Evolutionary conservation across 2,329 filamentous ascomycete species (phyloP), one percentile per base, ranked within the genome.

Genomic region (Aspergillus costaricaensis): DNA sequence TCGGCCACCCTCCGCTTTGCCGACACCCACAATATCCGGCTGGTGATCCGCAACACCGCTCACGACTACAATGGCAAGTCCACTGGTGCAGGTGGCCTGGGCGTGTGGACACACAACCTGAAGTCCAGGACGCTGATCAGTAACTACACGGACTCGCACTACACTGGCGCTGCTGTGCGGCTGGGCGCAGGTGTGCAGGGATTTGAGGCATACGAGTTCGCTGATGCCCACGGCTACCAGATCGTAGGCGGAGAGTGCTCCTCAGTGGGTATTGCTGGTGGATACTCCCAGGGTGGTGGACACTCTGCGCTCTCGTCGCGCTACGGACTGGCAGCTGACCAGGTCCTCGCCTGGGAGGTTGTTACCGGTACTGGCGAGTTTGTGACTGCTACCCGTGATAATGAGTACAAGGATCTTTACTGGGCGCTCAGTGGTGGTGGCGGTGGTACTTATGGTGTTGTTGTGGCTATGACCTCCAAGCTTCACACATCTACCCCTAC

Each of bases 71-170:
- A 81, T 36, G 88, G 87, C 43, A 83, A 85, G 44, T 86, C 83
- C 0, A 86, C 86, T 0, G 88, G 87, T n/a, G 82, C 81, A 21
- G 86, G 86, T 1, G 79, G 66, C 2, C 62, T 77, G 30, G 67
- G 59, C 2, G 63, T 76, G 27, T 76, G 73, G 69, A 76, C 65
- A 25, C 73, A 75, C 44, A 55, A 74, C 48, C 64, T 75, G 14
- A 76, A 76, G 47, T 43, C 52, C 17, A 38, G 19, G 19, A 53
- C 51, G 6, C 32, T 53, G 15, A 21, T 53, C n/a, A 7, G 15
- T 30, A 52, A 32, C 51, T 43, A 41, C 51, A 41, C 41, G 10
- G 41, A 44, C 41, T 8, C 19, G 10, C 19, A 44, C 52, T 55
- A 55, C 41, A 44, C 43, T 14, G 50, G 32, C 65, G 30, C 53